Evolutionary conservation across 768 basidiomycete genomes (phyloP), one percentile per base, ranked within the genome.

Genomic region (Filobasidium floriforme): DNA sequence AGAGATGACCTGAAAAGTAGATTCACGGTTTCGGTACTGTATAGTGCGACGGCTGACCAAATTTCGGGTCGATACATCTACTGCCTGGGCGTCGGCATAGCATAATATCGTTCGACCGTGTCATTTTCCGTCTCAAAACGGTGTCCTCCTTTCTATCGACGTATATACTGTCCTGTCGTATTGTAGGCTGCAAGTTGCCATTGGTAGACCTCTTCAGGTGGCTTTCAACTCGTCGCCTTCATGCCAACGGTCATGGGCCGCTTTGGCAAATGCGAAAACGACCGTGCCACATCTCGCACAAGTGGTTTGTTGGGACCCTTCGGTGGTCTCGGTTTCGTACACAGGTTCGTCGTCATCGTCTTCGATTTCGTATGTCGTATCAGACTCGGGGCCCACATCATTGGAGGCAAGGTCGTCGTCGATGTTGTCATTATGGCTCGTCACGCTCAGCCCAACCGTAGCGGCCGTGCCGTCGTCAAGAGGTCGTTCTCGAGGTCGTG

Each of bases 211-310:
- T 37, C 32, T 3, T 37, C 32, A 37, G 4, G 32, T 37, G 32
- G 4, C 9, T 9, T 37, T 9, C 32, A 37, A 9, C 32, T 49
- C 46, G 18, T 57, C 22, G 54, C 59, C 54, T 11, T 52, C 62
- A 37, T 67, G 66, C 66, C 66, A 67, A 10, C 66, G 52, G 4
- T 62, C 49, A 51, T 67, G 66, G 1, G 66, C 66, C 11, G 7
- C 32, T 1, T 40, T 55, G 5, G 66, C 66, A 60, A 67, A 67
- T 0, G 18, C 19, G 49, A 62, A 67, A 19, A 67, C 66, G 10
- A 22, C 22, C 24, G 44, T 28, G 6, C 62, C 44, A 28, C 66
- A 67, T 10, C 24, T 63, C 1, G 6, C 19, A 55, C 62, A 63
- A n/a, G 28, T 32, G 61, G 22, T 37, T 60, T 40, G 29, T 32